Base-by-base conservation (phyloP, 2,329 filamentous ascomycete species). In the Neofusicoccum ribis region DNA sequence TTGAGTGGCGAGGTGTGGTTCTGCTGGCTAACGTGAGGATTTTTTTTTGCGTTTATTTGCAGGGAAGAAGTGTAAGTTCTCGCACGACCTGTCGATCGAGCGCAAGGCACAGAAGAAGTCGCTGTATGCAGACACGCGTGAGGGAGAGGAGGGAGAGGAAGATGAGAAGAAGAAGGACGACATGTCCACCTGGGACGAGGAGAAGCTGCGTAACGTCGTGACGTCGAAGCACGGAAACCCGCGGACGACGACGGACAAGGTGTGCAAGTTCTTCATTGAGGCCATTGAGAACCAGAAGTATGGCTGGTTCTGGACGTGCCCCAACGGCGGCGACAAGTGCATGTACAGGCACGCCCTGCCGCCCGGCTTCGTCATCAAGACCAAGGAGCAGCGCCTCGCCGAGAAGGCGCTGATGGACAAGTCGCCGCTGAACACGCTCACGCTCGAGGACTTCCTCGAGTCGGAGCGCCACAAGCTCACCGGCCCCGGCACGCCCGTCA, bases 211-310 rank as follows among this genome's bases (percentile, higher is more conserved):
- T 72, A 90, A 89, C 64, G 95, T 99, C 41, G 92, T 99, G 27
- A 72, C 96, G 76, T 96, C 91, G 73, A 99, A 99, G 83, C 96
- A 99, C 79, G 95, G 95, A 61, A 99, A 99, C 79, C 95, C 96
- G 67, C 89, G 90, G 77, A 97, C 93, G 23, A 91, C 91, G 5
- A 99, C 95, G 52, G 95, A 99, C 77, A 99, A 98, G 81, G 95
- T 99, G 70, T 99, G 95, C 91, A 99, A 98, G 81, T 97, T 83
- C 84, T 99, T 99, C 78, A 95, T 98, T 76, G 89, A 93, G 71
- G 95, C 95, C 31, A 95, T 99, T 68, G 95, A 99, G 81, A 95
- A 99, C 76, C 91, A 93, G 73, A 99, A 98, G 80, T 99, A 99
- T 74, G 95, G 95, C 68, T 99, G 95, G 95, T 98, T 99, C 81